A percentile compares a stretch with the other conserved stretches of the same genome.
These are phyloP conservation scores for Mortierella sp. DNA, from an alignment of 371 early-diverging fungal genomes.

Conservation along the genomic window DNA sequence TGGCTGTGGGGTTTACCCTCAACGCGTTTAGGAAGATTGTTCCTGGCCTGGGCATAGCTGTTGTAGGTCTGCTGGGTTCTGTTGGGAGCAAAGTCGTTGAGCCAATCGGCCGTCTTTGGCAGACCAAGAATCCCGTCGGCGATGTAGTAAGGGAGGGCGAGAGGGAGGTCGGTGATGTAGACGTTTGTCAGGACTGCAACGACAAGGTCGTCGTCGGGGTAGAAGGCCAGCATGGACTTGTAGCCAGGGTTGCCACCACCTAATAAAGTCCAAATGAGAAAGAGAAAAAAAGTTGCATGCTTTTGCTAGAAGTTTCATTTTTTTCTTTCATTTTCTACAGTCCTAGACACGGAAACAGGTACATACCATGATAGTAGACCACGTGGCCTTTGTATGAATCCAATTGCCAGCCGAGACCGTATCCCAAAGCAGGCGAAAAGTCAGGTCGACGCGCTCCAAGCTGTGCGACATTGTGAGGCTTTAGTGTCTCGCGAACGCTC, in stretches of 20 bases:
- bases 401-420: constrained; percentile 19
- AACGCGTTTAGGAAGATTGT: background rate
- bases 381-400: constrained; percentile 20
- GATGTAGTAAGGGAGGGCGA: constrained; percentile 4
- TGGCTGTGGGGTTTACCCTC: constrained; percentile 11
- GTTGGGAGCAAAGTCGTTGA: background rate
- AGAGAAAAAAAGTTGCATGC: background rate
- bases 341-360: background rate
- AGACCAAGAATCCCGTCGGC: constrained; percentile 18
- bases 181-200: constrained; percentile 14
- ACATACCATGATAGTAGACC: constrained; percentile 14
- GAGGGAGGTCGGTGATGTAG: background rate
- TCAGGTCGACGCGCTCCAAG: background rate
- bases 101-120: constrained; percentile 14
- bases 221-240: constrained; percentile 2
- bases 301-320: background rate
- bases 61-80: constrained; percentile 3
- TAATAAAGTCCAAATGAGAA: background rate
- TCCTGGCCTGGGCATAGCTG: background rate
- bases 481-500: constrained; percentile 14
- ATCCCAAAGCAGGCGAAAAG: background rate
- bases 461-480: background rate
- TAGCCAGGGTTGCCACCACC: constrained; percentile 15
- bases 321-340: no score
- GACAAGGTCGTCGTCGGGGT: constrained; percentile 20